Evolutionary conservation across 768 basidiomycete species (phyloP), one percentile per base, ranked within the genome.

Genomic region (Suillus subluteus): DNA sequence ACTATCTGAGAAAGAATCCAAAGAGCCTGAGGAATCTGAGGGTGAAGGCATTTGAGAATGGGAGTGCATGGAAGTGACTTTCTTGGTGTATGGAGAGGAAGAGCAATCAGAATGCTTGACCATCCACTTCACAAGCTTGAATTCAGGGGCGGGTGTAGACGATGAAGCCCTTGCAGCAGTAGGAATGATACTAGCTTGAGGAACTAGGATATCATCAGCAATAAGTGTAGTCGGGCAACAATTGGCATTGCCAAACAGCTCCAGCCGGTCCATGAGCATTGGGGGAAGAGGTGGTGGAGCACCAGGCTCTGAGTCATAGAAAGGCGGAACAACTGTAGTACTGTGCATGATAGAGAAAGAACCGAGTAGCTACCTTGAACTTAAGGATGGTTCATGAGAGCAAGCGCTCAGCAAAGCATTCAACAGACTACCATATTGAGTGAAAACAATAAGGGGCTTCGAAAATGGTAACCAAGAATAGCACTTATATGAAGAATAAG

Each of bases 201-300:
- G 32, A 35, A 37, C 37, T 15, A 64, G 68, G 23, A 43, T 16
- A 9, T 68, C 50, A 7, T 63, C 35, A 21, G 30, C 62, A 11
- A 63, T 65, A 21, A 66, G 58, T 37, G 32, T 38, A 5, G 55
- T 11, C 1, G 59, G 44, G 16, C 15, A 21, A 58, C 6, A 32
- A 54, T 50, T 11, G 3, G 6, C 7, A 13, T 63, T 41, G 13
- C 67, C 55, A 16, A 37, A 63, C 0, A 65, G 21, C n/a, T 67
- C 63, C 0, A 58, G 54, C n/a, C 65, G 66, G 54, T 68, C 58
- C 2, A 48, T 64, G 21, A 63, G 58, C 48, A 62, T 62, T 23
- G 37, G 48, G 23, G 50, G 40, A 7, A 54, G 50, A 0, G 62
- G 63, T 0, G 54, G 66, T 7, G 59, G 63, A 1, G 41, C 21